These are phyloP conservation scores for Penicillium sp. DNA, from an alignment of 2,329 filamentous ascomycete genomes.

Conservation along the genomic window DNA sequence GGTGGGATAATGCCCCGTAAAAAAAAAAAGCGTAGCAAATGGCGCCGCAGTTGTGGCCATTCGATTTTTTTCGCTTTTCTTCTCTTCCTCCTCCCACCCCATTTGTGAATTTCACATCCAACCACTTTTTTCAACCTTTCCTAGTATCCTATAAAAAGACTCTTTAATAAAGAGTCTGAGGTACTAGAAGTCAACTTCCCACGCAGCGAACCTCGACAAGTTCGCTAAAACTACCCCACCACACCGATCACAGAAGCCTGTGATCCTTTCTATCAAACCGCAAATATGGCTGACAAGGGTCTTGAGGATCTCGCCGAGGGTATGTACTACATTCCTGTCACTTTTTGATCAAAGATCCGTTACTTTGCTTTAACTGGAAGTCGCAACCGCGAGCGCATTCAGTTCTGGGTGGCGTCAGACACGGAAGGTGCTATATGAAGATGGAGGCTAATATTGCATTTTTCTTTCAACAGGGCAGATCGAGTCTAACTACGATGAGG, in stretches of 20 bases:
- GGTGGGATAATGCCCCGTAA: conserved; percentile 19
- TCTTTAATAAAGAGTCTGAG: conserved; percentile 35
- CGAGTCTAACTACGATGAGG: conserved; percentile 99
- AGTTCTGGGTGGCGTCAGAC: conserved; percentile 11
- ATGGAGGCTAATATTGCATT: conserved; percentile 19
- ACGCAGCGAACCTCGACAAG: conserved; percentile 32
- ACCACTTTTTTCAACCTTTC: conserved; percentile 17
- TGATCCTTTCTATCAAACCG: conserved; percentile 61
- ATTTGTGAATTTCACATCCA: conserved; percentile 27
- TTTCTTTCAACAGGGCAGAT: conserved; percentile 74
- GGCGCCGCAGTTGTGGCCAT: conserved; percentile 16
- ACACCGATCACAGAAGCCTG: conserved; percentile 73
- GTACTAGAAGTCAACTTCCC: conserved; percentile 33
- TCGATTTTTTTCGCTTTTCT: conserved; percentile 26
- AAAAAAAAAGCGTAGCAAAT: conserved; percentile 29
- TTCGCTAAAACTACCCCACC: conserved; percentile 39
- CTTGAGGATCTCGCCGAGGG: conserved; percentile 96
- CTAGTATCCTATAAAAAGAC: conserved; percentile 33
- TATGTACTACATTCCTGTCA: conserved; percentile 54
- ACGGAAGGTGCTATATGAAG: conserved; percentile 7
- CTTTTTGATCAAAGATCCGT: conserved; percentile 3
- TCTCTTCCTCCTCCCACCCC: conserved; percentile 27
- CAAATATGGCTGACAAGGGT: conserved; percentile 98
- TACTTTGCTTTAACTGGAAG: not conserved
- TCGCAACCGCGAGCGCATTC: not conserved